phyloP scores from a whole-genome alignment of 164 flowering plant species.

The Echeveria elegans region DNA sequence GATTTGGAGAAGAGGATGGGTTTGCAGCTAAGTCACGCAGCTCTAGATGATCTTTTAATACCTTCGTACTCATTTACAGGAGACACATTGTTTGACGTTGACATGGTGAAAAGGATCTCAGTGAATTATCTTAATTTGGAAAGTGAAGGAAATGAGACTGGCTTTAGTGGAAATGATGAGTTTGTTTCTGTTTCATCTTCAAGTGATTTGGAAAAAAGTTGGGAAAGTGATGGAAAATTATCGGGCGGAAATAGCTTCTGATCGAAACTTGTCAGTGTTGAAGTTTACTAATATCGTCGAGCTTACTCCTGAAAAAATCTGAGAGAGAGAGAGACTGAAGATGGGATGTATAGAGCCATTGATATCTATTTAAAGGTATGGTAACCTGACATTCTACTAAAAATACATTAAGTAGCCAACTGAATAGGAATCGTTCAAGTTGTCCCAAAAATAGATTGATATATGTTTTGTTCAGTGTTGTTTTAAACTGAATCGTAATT shows the following conservation, averaged over 20 bases:
- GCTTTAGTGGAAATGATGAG: conserved; percentile 38
- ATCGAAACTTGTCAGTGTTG: conserved; percentile 49
- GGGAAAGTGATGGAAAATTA: conserved; percentile 66
- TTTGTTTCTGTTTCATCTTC: neutral
- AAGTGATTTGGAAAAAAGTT: conserved; percentile 22
- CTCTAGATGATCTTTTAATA: conserved; percentile 3
- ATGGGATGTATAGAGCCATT: conserved; percentile 10
- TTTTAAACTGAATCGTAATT: too few species aligned
- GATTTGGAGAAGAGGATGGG: conserved; percentile 10
- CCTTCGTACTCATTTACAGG: conserved; percentile 9
- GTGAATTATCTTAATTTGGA: conserved; percentile 65
- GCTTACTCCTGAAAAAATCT: neutral
- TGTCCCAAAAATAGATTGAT: too few species aligned
- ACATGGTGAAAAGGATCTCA: conserved; percentile 70
- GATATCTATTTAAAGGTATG: conserved; percentile 11
- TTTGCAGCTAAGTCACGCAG: conserved; percentile 4
- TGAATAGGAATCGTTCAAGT: too few species aligned
- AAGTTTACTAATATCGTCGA: conserved; percentile 65
- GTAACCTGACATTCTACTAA: too few species aligned
- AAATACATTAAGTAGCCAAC: too few species aligned
- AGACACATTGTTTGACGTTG: conserved; percentile 35
- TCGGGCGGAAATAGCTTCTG: conserved; percentile 67
- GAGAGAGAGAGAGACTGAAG: neutral
- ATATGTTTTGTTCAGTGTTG: too few species aligned
- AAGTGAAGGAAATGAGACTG: conserved; percentile 40